These are phyloP conservation scores for Andrographis paniculata DNA, from an alignment of 305 asterid genomes.

Conservation along the genomic window DNA sequence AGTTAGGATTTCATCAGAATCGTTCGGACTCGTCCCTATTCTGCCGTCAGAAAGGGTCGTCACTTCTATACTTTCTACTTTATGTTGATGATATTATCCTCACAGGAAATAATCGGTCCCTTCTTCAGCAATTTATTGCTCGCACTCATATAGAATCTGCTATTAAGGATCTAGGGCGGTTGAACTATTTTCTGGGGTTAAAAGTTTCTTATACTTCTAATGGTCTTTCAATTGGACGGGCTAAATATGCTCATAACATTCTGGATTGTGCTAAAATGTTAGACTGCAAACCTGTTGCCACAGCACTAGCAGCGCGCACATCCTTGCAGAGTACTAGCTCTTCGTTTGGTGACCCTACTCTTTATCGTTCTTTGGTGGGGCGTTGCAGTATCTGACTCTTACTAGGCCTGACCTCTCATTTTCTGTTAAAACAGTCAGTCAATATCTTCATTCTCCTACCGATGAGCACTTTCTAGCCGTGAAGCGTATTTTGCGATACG, in stretches of 20 bases:
- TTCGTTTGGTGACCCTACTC: not conserved
- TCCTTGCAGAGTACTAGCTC: not conserved
- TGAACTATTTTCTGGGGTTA: slow-evolving; percentile 3
- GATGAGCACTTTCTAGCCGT: not conserved
- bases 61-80: not conserved
- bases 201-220: not conserved
- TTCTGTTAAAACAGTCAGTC: not conserved
- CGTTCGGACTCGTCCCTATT: too few species aligned
- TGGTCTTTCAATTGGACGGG: not conserved
- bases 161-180: not conserved
- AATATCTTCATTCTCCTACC: not conserved
- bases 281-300: too few species aligned
- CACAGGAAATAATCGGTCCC: not conserved
- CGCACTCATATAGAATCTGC: not conserved
- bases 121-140: not conserved
- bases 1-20: not conserved
- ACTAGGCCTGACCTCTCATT: not conserved
- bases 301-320: too few species aligned
- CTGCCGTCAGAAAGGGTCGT: too few species aligned
- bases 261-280: not conserved
- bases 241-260: slow-evolving; percentile 4
- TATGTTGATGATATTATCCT: slow-evolving; percentile 4
- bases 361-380: too few species aligned
- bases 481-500: not conserved
- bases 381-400: too few species aligned